phyloP scores from a whole-genome alignment of 2,329 filamentous ascomycete genomes.

The Paraphaeosphaeria sporulosa region DNA sequence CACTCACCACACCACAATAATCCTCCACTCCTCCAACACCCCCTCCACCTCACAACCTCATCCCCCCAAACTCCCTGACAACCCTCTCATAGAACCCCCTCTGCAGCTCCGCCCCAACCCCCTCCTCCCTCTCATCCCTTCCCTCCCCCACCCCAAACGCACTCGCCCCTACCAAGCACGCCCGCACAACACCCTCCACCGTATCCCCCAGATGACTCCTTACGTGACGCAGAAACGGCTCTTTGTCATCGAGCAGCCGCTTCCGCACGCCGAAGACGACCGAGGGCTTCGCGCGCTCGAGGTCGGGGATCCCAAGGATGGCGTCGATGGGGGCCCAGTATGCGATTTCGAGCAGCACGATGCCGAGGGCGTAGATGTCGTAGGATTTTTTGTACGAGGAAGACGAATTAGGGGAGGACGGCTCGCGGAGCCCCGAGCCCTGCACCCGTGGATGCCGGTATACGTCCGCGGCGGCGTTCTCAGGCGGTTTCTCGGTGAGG shows the following conservation, averaged over 20 bases:
- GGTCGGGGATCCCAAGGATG: constrained; percentile 52
- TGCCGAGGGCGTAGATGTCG: constrained; percentile 62
- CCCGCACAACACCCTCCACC: constrained; percentile 34
- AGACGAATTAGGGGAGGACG: not conserved
- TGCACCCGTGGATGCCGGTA: constrained; percentile 60
- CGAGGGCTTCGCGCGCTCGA: constrained; percentile 47
- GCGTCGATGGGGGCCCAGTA: constrained; percentile 59
- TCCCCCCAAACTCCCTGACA: constrained; percentile 34
- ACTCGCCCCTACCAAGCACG: constrained; percentile 40
- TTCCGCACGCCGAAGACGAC: constrained; percentile 48
- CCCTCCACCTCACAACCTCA: constrained; percentile 25
- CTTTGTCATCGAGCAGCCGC: constrained; percentile 29
- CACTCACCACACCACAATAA: not conserved
- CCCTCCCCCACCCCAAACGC: constrained; percentile 38
- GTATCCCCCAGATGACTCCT: constrained; percentile 35
- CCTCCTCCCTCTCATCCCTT: constrained; percentile 41
- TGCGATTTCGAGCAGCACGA: constrained; percentile 63
- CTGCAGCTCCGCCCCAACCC: constrained; percentile 39
- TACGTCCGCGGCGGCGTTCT: constrained; percentile 56
- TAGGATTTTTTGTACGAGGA: constrained; percentile 56
- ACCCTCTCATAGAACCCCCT: constrained; percentile 42
- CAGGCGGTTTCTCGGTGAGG: constrained; percentile 58
- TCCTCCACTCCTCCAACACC: not conserved
- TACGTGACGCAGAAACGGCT: constrained; percentile 32
- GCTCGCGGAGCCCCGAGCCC: constrained; percentile 43